Base-by-base conservation (phyloP, 768 basidiomycete species). In the Rhodotorula diobovata region DNA sequence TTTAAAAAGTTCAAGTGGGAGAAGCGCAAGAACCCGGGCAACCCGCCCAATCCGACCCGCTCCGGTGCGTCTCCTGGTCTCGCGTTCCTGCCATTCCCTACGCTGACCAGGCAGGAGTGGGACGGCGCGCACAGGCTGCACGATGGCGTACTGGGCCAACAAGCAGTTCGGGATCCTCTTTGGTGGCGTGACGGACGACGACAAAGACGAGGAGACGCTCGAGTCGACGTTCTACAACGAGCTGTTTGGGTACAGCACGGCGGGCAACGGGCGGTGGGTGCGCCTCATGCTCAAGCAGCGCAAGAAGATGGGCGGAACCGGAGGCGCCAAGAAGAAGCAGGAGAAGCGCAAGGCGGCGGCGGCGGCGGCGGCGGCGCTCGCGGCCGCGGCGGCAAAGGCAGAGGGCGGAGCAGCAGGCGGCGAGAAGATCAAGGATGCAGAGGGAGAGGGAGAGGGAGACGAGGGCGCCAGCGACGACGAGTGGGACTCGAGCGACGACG, bases 211-310 rank as follows among this genome's bases (percentile, higher is more conserved):
- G 79, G 93, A 96, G 77, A 86, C 85, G 7, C 79, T 96, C 72
- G 89, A 91, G 67, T 91, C 89, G 70, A 83, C 88, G 4, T 95
- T 95, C 79, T 90, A 89, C 84, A 91, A 93, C 70, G 92, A 94
- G 76, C 72, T 94, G 90, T 90, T 87, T 78, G 90, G 87, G 0
- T 93, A 93, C 79, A 89, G 89, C 74, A 82, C 89, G 6, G 79
- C 81, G 0, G 89, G 88, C 0, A 88, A 88, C 68, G 92, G 91
- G 0, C 84, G 85, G 69, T 93, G 91, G 92, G 81, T 88, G 18
- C 87, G 86, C 2, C 81, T 96, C 83, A 83, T 85, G n/a, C 82
- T 93, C 34, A 86, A 85, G 76, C 82, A 80, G 61, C 86, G 87
- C 32, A 92, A 89, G 78, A 81, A 82, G 77, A 76, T 76, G 51